Base-by-base conservation (phyloP, 2,329 filamentous ascomycete species). In the Neopestalotiopsis rosae region DNA sequence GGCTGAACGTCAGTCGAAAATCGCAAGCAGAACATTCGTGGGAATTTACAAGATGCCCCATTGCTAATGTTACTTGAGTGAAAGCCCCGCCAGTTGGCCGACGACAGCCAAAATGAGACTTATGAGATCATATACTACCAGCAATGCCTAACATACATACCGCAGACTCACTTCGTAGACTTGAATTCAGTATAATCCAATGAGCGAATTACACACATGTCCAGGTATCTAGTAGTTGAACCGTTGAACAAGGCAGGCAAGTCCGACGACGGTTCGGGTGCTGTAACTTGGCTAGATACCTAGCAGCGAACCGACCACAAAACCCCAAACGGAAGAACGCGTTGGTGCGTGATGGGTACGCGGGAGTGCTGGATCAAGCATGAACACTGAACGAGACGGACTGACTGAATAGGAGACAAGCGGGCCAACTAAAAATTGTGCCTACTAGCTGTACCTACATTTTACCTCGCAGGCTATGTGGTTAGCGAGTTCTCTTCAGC, bases 261-360 rank as follows among this genome's bases (percentile, higher is more conserved):
- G n/a, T 52, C n/a, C 45, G 45, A 52, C 45, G 20, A 52, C 45
- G 45, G 45, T 7, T 52, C n/a, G 45, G n/a, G 45, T n/a, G 17
- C 45, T 52, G 45, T 52, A 24, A 52, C 45, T 14, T n/a, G 13
- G 7, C 17, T 57, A 57, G 24, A 28, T n/a, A 38, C 34, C 66
- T 68, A 68, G 52, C 30, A 59, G 20, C n/a, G 34, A 49, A 34
- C 38, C 52, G 34, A 67, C 32, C 61, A 24, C 28, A 66, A 30
- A 56, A 45, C 52, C 45, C 24, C 10, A 52, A 10, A 2, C 45
- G 17, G 42, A 14, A 52, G 13, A 7, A 20, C 17, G 45, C n/a
- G 45, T 5, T 52, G 17, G 45, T 52, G 45, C 45, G 20, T 20
- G 45, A 52, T 17, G 20, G 45, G n/a, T n/a, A 7, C 6, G 45